Evolutionary conservation across 2,329 filamentous ascomycete species (phyloP).

Genomic region (Metarhizium anisopliae): DNA sequence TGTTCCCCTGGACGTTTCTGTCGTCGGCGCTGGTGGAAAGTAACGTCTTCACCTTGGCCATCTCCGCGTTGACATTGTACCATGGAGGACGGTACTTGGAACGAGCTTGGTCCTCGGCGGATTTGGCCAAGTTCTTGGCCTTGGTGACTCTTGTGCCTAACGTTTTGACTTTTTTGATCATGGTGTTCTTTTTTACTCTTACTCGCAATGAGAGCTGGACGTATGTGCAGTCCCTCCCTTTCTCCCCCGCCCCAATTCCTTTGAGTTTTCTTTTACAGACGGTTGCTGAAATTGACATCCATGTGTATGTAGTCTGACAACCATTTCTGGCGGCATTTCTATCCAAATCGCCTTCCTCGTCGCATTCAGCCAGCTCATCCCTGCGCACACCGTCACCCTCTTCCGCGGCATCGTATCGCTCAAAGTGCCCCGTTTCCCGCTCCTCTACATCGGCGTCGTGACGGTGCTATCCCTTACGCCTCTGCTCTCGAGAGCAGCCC

Average conservation of each 20-base stretch:
- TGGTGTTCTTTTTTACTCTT: conserved; percentile 65
- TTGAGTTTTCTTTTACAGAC: background rate
- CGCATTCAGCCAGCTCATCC: conserved; percentile 94
- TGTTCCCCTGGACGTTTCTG: conserved; percentile 89
- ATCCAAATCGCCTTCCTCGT: conserved; percentile 91
- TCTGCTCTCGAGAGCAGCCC: conserved; percentile 58
- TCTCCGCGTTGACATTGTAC: conserved; percentile 72
- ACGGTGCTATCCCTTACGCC: conserved; percentile 53
- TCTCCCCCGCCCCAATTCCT: background rate
- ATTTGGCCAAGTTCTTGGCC: conserved; percentile 84
- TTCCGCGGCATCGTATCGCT: conserved; percentile 84
- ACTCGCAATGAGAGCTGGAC: conserved; percentile 59
- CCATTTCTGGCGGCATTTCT: conserved; percentile 80
- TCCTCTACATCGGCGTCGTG: conserved; percentile 68
- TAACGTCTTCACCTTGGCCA: conserved; percentile 77
- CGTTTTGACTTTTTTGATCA: conserved; percentile 60
- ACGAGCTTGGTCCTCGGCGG: conserved; percentile 85
- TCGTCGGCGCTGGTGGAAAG: conserved; percentile 84
- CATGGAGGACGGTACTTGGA: conserved; percentile 93
- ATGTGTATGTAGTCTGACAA: conserved; percentile 49
- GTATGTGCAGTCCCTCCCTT: conserved; percentile 37
- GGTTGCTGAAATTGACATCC: background rate
- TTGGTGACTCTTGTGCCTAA: conserved; percentile 76
- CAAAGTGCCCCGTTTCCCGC: conserved; percentile 63
- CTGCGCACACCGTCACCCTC: conserved; percentile 91